Evolutionary conservation across 2,329 filamentous ascomycete species (phyloP).

Genomic region (Ambrosiella cleistominuta): DNA sequence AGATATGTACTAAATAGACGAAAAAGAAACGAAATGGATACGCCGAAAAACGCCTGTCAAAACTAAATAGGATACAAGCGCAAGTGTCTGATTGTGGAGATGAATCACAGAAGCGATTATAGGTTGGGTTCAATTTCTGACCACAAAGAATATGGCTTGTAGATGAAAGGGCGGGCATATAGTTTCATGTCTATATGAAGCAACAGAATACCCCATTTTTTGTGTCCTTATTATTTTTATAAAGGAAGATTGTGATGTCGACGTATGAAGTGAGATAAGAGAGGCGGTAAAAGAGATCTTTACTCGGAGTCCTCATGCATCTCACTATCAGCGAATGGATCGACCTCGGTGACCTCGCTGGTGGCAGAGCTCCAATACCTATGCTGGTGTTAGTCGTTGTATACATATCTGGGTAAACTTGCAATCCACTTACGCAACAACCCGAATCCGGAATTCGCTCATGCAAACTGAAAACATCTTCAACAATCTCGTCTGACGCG

Average conservation of each 20-base stretch:
- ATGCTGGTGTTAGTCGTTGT: not conserved
- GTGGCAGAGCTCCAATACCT: conserved; percentile 46
- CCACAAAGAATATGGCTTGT: not conserved
- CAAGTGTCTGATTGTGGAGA: not conserved
- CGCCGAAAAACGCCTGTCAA: conserved; percentile 11
- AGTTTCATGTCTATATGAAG: not conserved
- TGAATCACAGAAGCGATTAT: not conserved
- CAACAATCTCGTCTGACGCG: conserved; percentile 77
- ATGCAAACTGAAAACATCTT: conserved; percentile 87
- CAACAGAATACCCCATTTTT: not conserved
- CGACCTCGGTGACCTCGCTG: conserved; percentile 39
- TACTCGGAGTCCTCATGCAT: conserved; percentile 7
- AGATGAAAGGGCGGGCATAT: not conserved
- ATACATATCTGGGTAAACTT: not conserved
- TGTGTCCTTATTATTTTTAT: not conserved
- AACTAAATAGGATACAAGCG: conserved; percentile 7
- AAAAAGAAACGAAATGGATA: conserved; percentile 9
- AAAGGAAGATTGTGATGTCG: not conserved
- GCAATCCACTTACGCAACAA: conserved; percentile 45
- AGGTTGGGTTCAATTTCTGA: not conserved
- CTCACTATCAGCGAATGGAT: conserved; percentile 15
- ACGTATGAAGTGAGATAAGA: not conserved
- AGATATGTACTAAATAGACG: not conserved
- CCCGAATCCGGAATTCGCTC: conserved; percentile 72
- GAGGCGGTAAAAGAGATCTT: conserved; percentile 1